These are phyloP conservation scores for Zalaria obscura DNA, from an alignment of 2,329 filamentous ascomycete species.

Conservation along the genomic window DNA sequence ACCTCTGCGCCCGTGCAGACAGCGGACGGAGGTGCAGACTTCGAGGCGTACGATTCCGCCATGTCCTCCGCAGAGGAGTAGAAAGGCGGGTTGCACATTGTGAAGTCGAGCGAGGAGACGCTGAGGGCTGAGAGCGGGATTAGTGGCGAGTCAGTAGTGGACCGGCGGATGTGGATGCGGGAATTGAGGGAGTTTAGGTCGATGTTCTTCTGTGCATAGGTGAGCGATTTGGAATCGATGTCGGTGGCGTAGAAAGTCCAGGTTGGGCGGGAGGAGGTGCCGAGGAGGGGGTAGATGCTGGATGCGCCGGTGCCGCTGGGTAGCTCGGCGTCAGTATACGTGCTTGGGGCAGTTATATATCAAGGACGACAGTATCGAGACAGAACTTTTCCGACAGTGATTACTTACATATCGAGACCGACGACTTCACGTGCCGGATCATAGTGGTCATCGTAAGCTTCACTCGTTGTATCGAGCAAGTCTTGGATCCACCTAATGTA, in stretches of 20 bases:
- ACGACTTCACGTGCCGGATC: slow-evolving; percentile 40
- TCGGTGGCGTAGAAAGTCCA: slow-evolving; percentile 52
- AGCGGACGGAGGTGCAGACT: slow-evolving; percentile 53
- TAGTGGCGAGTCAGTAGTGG: slow-evolving; percentile 37
- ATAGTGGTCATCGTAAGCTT: slow-evolving; percentile 29
- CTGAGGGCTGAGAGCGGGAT: slow-evolving; percentile 47
- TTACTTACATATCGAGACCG: slow-evolving; percentile 60
- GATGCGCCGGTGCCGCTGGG: slow-evolving; percentile 71
- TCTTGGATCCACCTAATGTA: slow-evolving; percentile 83
- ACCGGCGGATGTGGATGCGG: slow-evolving; percentile 51
- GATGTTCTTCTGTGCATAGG: slow-evolving; percentile 54
- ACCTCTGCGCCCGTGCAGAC: slow-evolving; percentile 61
- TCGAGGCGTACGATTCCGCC: slow-evolving; percentile 46
- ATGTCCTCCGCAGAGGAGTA: slow-evolving; percentile 65
- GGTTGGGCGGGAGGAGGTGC: slow-evolving; percentile 47
- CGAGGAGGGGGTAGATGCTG: slow-evolving; percentile 79
- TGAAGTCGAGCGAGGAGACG: slow-evolving; percentile 55
- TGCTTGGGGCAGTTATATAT: no score
- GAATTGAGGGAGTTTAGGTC: slow-evolving; percentile 46
- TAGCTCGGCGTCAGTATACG: background rate
- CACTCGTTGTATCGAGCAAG: slow-evolving; percentile 57
- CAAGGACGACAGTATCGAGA: no score
- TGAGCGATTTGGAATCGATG: slow-evolving; percentile 57
- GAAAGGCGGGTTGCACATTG: slow-evolving; percentile 92
- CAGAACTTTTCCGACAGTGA: no score